A percentile compares a stretch with the other conserved stretches of the same genome.
Evolutionary conservation across 805 yeast species (phyloP).

Genomic region (Candida argentea): DNA sequence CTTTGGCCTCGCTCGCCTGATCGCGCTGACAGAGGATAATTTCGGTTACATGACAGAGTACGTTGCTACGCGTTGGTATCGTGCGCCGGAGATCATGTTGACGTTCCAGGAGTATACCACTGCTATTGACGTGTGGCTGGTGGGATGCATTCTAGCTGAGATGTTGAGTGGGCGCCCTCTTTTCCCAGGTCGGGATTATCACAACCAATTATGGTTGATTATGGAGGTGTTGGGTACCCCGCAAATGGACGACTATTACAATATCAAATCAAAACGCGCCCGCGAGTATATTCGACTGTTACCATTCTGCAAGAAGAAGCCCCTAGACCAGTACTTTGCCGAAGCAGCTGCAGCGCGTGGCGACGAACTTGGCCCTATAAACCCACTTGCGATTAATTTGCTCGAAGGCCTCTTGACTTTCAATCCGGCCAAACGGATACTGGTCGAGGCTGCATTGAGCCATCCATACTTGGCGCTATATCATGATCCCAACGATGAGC

Average conservation of each 20-base stretch:
- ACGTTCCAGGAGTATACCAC: constrained; percentile 89
- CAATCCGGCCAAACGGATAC: constrained; percentile 62
- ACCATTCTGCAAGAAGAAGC: constrained; percentile 58
- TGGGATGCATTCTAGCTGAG: constrained; percentile 92
- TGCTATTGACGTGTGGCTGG: constrained; percentile 95
- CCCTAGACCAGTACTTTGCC: constrained; percentile 37
- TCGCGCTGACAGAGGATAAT: constrained; percentile 54
- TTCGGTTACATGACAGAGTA: constrained; percentile 89
- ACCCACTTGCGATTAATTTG: constrained; percentile 46
- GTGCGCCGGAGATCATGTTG: constrained; percentile 96
- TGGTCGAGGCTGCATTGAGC: constrained; percentile 65
- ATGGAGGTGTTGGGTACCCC: constrained; percentile 88
- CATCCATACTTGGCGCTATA: constrained; percentile 86
- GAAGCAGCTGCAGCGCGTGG: constrained; percentile 3
- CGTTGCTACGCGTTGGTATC: constrained; percentile 95
- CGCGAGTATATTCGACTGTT: constrained; percentile 77
- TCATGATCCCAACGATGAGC: constrained; percentile 94
- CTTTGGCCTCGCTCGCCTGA: constrained; percentile 77
- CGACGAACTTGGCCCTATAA: constrained; percentile 8
- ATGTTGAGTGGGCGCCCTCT: constrained; percentile 77
- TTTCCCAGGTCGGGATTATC: constrained; percentile 92
- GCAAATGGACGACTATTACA: constrained; percentile 60
- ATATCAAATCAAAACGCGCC: constrained; percentile 73
- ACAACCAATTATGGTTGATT: constrained; percentile 78
- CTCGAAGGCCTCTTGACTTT: constrained; percentile 54